Conservation (phyloP, 202 grass and related monocot genomes). For the Bolboschoenoplectus hybrid region DNA sequence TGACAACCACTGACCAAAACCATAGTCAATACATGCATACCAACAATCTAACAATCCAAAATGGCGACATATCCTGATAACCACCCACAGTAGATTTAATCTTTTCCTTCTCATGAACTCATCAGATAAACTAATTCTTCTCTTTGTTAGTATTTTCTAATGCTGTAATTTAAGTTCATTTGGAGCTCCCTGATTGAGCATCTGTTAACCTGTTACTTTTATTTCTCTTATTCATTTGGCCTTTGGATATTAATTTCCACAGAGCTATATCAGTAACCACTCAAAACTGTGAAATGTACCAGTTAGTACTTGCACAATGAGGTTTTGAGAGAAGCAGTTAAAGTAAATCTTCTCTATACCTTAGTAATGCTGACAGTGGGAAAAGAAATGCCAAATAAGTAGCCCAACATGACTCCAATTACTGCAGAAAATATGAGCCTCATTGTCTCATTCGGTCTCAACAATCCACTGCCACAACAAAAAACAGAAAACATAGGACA, state of each 20-base stretch:
- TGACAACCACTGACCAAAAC: not conserved
- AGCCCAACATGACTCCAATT: slow-evolving; percentile 67
- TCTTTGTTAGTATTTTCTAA: not conserved
- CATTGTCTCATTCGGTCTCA: slow-evolving; percentile 72
- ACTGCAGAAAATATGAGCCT: slow-evolving; percentile 64
- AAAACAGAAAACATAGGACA: not conserved
- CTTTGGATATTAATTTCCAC: not conserved
- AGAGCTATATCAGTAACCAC: not conserved
- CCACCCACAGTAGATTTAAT: no score
- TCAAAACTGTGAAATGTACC: slow-evolving; percentile 22
- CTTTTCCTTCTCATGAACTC: not conserved
- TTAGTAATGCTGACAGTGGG: slow-evolving; percentile 81
- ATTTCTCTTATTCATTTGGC: not conserved
- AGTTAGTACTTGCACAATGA: not conserved
- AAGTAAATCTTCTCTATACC: slow-evolving; percentile 39
- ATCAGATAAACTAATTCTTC: not conserved
- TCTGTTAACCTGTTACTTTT: not conserved
- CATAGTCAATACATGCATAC: not conserved
- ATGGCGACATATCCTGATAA: no score
- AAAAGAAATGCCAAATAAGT: slow-evolving; percentile 82
- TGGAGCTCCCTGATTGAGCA: not conserved
- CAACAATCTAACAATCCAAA: not conserved
- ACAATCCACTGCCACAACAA: slow-evolving; percentile 41
- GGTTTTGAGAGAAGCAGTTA: not conserved
- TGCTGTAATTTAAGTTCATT: not conserved